phyloP scores from a whole-genome alignment of 1,139 yeast species.

The Hansenula lynferdii region DNA sequence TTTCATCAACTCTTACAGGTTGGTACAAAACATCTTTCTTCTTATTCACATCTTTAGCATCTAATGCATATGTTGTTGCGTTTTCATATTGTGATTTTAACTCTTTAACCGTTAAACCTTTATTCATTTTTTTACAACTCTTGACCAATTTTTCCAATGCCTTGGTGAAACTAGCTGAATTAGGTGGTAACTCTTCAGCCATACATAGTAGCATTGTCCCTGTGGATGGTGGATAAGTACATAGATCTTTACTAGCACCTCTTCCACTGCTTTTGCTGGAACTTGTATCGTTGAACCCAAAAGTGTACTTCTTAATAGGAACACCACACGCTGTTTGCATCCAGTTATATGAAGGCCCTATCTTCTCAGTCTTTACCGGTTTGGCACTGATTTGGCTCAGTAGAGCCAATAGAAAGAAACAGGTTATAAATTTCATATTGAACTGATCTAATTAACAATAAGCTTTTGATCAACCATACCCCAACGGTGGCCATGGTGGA shows the following conservation, averaged over 20 bases:
- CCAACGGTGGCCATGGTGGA: no score
- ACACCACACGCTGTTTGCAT: not conserved
- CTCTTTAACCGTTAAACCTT: slow-evolving; percentile 24
- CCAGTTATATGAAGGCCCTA: not conserved
- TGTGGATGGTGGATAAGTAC: not conserved
- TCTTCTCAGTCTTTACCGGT: not conserved
- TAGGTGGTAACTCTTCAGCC: not conserved
- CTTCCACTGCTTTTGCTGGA: not conserved
- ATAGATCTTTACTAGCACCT: not conserved
- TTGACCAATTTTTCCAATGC: not conserved
- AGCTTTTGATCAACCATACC: no score
- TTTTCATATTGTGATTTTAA: slow-evolving; percentile 30
- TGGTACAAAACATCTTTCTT: slow-evolving; percentile 41
- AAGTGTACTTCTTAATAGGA: not conserved
- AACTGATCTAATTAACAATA: no score
- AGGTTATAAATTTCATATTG: no score
- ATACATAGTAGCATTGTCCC: slow-evolving; percentile 1
- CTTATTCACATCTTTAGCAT: slow-evolving; percentile 83
- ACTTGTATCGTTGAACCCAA: not conserved
- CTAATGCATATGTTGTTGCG: slow-evolving; percentile 29
- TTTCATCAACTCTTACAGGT: no score
- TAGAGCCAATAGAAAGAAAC: no score
- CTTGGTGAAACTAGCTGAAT: not conserved
- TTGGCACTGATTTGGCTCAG: no score
- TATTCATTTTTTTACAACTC: not conserved